These are phyloP conservation scores for Trichoderma erinaceum DNA, from an alignment of 495 filamentous ascomycete genomes.

Conservation along the genomic window DNA sequence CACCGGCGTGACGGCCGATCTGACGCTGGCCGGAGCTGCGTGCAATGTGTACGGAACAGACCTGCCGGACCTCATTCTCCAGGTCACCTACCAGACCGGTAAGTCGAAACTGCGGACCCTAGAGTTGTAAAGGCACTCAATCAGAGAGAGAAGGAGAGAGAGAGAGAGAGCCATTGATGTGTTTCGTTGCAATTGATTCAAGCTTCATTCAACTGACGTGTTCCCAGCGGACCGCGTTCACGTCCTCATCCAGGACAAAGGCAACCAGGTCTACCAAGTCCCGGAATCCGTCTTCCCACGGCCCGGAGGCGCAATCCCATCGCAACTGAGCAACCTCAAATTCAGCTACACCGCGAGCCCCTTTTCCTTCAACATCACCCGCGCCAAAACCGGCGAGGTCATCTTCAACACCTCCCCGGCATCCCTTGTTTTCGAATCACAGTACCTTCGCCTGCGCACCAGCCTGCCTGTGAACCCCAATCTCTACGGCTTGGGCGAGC, in stretches of 20 bases:
- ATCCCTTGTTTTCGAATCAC: slow-evolving; percentile 67
- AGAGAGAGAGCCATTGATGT: too few relatives aligned
- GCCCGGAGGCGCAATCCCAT: slow-evolving; percentile 34
- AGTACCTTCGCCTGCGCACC: slow-evolving; percentile 67
- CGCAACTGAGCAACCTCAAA: slow-evolving; percentile 40
- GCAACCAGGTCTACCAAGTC: slow-evolving; percentile 72
- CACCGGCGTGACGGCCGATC: slow-evolving; percentile 54
- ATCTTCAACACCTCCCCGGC: slow-evolving; percentile 72
- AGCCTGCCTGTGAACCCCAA: slow-evolving; percentile 58
- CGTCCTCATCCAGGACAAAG: slow-evolving; percentile 73
- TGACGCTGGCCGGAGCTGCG: slow-evolving; percentile 58
- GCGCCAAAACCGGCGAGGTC: slow-evolving; percentile 57
- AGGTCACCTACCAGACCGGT: slow-evolving; percentile 74
- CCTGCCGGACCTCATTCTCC: slow-evolving; percentile 55
- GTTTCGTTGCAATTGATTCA: not conserved
- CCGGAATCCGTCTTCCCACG: slow-evolving; percentile 65
- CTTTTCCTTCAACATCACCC: slow-evolving; percentile 70
- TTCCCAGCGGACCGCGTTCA: slow-evolving; percentile 64
- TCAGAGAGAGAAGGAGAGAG: too few relatives aligned
- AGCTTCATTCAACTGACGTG: not conserved
- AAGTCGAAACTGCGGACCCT: slow-evolving; percentile 26
- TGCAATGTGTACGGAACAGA: slow-evolving; percentile 72
- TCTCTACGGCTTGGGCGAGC: slow-evolving; percentile 72
- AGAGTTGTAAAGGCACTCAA: not conserved
- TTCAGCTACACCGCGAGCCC: slow-evolving; percentile 62